A percentile compares a stretch with the other conserved stretches of the same genome.
phyloP scores from a whole-genome alignment of 2,329 filamentous ascomycete species.

The Apiospora pterosperma region DNA sequence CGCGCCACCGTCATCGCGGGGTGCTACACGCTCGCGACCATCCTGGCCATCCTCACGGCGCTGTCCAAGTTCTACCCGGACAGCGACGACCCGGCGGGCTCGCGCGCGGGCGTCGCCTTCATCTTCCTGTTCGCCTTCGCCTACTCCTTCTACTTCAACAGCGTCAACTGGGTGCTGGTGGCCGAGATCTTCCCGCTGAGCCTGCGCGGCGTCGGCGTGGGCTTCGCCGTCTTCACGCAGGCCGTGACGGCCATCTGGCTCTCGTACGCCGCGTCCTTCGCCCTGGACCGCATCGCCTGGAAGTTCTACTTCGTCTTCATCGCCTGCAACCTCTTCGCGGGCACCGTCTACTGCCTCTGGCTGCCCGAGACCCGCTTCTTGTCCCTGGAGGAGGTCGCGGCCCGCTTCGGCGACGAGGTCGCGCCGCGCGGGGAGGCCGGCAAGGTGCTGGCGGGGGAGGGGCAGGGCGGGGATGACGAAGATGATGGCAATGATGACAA shows the following conservation, averaged over 20 bases:
- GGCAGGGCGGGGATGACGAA: too few relatives aligned
- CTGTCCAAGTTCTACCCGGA: not conserved
- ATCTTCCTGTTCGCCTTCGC: conserved; percentile 33
- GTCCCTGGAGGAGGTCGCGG: conserved; percentile 21
- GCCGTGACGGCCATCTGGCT: not conserved
- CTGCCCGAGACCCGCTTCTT: conserved; percentile 16
- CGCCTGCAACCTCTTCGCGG: conserved; percentile 22
- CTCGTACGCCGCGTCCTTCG: not conserved
- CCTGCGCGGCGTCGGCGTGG: conserved; percentile 22
- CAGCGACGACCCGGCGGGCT: conserved; percentile 17
- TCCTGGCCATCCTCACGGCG: not conserved
- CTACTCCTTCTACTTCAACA: conserved; percentile 36
- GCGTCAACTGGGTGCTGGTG: conserved; percentile 29
- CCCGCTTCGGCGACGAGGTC: conserved; percentile 24
- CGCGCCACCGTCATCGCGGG: not conserved
- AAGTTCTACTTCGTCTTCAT: conserved; percentile 20
- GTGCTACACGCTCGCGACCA: not conserved
- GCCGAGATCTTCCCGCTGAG: conserved; percentile 30
- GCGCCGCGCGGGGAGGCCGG: too few relatives aligned
- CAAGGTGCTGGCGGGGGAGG: too few relatives aligned
- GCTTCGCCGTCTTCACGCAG: not conserved
- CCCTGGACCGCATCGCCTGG: not conserved
- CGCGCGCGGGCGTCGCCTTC: conserved; percentile 30
- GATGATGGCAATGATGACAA: too few relatives aligned
- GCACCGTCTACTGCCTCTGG: conserved; percentile 30